Evolutionary conservation across 768 basidiomycete genomes (phyloP), one percentile per base, ranked within the genome.

Genomic region (Mrakia frigida): DNA sequence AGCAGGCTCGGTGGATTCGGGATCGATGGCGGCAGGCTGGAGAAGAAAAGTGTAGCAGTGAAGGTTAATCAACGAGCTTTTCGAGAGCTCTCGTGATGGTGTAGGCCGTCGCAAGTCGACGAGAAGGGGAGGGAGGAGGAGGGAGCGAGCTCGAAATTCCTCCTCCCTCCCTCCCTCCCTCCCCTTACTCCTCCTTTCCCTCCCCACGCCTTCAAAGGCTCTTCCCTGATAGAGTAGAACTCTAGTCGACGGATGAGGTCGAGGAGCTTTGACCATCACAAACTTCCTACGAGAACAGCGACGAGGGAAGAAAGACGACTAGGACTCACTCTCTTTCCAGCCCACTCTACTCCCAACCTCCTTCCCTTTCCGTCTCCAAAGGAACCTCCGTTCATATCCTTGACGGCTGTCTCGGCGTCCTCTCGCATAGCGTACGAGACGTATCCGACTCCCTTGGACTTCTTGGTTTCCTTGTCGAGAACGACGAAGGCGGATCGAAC

Each of bases 401-500:
- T 87, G 74, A 90, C 88, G 3, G 90, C 90, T 50, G 86, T 79
- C 74, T 92, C 88, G 10, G 94, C 96, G 83, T 98, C 97, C 80
- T 97, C 92, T 74, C 87, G 88, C 74, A 93, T 86, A 0, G 94
- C 89, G 83, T 96, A 98, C 0, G 93, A 90, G 78, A 98, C 93
- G 82, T 97, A 98, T 77, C 97, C 97, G 31, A 98, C 94, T 79
- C 96, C 96, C 82, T 98, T 97, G 0, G 93, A 94, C 78, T 80
- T 82, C 70, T 81, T 83, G 3, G 80, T 79, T 14, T 81, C 81
- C 77, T 79, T 46, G 74, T 94, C 90, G 18, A 89, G 88, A 28
- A 98, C 97, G 10, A 99, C 90, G 81, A 99, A 98, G 0, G 94
- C 95, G 28, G 91, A 90, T 52, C 94, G 88, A 23, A 99, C 92